Evolutionary conservation across 768 basidiomycete genomes (phyloP), one percentile per base, ranked within the genome.

Genomic region (Termitomyces sp.): DNA sequence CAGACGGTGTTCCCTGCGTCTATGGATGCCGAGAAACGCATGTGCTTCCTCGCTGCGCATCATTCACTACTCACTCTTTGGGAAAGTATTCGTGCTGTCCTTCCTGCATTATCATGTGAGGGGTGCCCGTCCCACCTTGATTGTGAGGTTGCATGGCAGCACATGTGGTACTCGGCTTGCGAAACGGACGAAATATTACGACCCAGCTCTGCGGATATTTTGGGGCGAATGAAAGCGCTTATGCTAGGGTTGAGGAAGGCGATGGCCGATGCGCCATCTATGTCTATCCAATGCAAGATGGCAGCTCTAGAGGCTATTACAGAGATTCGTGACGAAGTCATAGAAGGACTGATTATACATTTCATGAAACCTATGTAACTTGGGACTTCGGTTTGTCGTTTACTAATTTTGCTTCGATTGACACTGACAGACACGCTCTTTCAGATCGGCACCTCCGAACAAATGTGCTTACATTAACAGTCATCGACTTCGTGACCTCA

Each of bases 21-120:
- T 12, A 68, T 70, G 53, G 64, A 65, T 54, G 53, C 67, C 6
- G 74, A 75, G 50, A 68, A 64, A 56, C 79, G 78, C 39, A 70
- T 78, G 67, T 76, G 77, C 40, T 75, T 86, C 43, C 71, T 86
- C 16, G 72, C 78, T 19, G 87, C 88, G 2, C 82, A 83, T 58
- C 68, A 78, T 52, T 79, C 80, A 21, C 76, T 89, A 39, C 71
- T 79, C 21, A 70, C 68, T 47, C 67, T 78, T 19, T 86, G 85
- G 84, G 81, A 83, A 49, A 69, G 71, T 28, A 61, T 87, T 21
- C 80, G 78, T 19, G 67, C 66, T 8, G 63, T 67, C 11, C 80
- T 84, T n/a, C 76, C 84, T 5, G 42, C 64, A 2, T 74, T 86
- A 48, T 58, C 63, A 0, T 61, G 65, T 17, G 59, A 58, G 53